A percentile compares a stretch with the other conserved stretches of the same genome.
Conservation (phyloP, 257 asterid species). For the Solanum chilense region DNA sequence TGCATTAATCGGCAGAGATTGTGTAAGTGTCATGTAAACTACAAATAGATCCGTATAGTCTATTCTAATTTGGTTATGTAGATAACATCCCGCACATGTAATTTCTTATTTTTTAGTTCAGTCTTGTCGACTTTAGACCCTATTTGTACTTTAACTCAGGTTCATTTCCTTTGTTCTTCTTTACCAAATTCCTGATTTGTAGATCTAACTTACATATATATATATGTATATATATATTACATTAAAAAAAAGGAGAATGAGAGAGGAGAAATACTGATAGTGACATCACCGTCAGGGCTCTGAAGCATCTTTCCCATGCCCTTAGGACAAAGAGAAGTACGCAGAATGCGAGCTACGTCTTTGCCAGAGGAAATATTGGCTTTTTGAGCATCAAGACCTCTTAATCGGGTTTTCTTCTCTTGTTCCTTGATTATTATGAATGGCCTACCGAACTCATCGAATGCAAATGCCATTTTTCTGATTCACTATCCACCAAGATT, state of each 20-base stretch:
- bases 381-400: neutral
- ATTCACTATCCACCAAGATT: neutral
- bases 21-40: neutral
- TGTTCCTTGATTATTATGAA: constrained; percentile 35
- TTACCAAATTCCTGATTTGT: neutral
- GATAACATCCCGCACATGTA: neutral
- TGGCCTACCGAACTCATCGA: neutral
- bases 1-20: neutral
- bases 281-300: constrained; percentile 92
- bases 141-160: neutral
- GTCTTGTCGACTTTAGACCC: neutral
- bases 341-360: constrained; percentile 86
- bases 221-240: neutral
- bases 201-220: neutral
- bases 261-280: constrained; percentile 46
- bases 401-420: constrained; percentile 32
- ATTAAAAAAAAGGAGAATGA: neutral
- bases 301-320: constrained; percentile 97
- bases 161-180: neutral
- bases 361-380: constrained; percentile 34
- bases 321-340: constrained; percentile 83
- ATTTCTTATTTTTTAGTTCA: neutral
- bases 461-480: neutral
- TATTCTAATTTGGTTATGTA: neutral
- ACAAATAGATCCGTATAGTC: neutral